phyloP scores from a whole-genome alignment of 1,284 basidiomycete species.

The Papiliotrema flavescens region DNA sequence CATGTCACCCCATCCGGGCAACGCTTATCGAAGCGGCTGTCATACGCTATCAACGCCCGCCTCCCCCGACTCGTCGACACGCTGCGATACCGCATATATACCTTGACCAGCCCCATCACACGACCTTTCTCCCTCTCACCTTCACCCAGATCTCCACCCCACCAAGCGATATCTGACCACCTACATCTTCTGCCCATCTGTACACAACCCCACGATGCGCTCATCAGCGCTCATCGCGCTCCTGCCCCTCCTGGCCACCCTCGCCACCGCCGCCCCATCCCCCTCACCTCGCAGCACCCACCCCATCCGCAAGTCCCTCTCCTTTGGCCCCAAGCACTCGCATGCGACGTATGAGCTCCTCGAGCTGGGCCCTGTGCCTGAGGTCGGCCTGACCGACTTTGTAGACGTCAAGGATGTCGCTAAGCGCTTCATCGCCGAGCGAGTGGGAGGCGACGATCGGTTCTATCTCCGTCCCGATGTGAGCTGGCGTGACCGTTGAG shows the following conservation, averaged over 20 bases:
- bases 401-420: conserved; percentile 28
- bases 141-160: not conserved
- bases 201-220: conserved; percentile 35
- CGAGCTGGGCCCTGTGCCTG: conserved; percentile 63
- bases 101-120: not conserved
- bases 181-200: not conserved
- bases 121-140: not conserved
- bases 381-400: conserved; percentile 9
- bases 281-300: not conserved
- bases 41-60: too few relatives aligned
- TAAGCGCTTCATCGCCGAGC: conserved; percentile 25
- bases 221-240: conserved; percentile 43
- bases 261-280: conserved; percentile 15
- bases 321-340: conserved; percentile 69
- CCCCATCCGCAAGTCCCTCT: conserved; percentile 64
- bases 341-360: conserved; percentile 63
- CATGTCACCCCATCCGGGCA: too few relatives aligned
- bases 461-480: conserved; percentile 49
- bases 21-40: too few relatives aligned
- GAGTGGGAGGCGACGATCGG: conserved; percentile 27
- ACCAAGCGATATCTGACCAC: not conserved
- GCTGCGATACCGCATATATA: too few relatives aligned
- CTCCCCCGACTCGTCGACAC: too few relatives aligned
- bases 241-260: conserved; percentile 42
- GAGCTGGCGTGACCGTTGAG: conserved; percentile 17